phyloP scores from a whole-genome alignment of 495 filamentous ascomycete genomes.

The Penicillium verhagenii region DNA sequence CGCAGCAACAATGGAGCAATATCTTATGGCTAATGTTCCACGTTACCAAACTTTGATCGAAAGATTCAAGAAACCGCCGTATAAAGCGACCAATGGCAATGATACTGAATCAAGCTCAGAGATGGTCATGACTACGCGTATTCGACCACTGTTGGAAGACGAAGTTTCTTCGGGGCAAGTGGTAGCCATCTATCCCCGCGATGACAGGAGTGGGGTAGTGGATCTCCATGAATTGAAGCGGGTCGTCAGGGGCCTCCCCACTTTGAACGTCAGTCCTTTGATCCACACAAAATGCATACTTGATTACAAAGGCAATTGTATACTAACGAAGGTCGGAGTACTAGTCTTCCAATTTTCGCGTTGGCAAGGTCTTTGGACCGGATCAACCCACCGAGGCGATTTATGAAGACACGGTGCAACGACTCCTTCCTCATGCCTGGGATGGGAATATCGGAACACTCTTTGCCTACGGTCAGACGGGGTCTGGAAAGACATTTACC shows the following conservation, averaged over 20 bases:
- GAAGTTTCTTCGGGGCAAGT: slow-evolving; percentile 10
- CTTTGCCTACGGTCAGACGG: slow-evolving; percentile 49
- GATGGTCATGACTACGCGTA: slow-evolving; percentile 8
- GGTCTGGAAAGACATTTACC: slow-evolving; percentile 48
- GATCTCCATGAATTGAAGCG: slow-evolving; percentile 14
- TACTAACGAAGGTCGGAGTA: too few species aligned
- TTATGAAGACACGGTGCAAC: slow-evolving; percentile 22
- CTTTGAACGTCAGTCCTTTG: slow-evolving; percentile 13
- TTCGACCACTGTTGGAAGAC: slow-evolving; percentile 11
- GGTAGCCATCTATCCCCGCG: slow-evolving; percentile 5
- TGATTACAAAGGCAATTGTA: not conserved
- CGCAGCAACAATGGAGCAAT: not conserved
- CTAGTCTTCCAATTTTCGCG: slow-evolving; percentile 11
- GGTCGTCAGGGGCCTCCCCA: slow-evolving; percentile 9
- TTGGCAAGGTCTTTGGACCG: slow-evolving; percentile 18
- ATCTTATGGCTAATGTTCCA: not conserved
- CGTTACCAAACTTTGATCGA: slow-evolving; percentile 3
- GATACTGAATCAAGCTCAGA: not conserved
- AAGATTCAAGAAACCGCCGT: not conserved
- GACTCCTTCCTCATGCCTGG: slow-evolving; percentile 30
- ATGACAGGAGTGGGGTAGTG: slow-evolving; percentile 6
- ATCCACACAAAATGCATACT: not conserved
- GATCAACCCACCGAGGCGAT: slow-evolving; percentile 19
- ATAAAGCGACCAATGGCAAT: not conserved
- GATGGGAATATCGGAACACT: slow-evolving; percentile 32